A percentile compares a stretch with the other conserved stretches of the same genome.
These are phyloP conservation scores for Pyricularia pennisetigena DNA, from an alignment of 2,329 filamentous ascomycete genomes.

Conservation along the genomic window DNA sequence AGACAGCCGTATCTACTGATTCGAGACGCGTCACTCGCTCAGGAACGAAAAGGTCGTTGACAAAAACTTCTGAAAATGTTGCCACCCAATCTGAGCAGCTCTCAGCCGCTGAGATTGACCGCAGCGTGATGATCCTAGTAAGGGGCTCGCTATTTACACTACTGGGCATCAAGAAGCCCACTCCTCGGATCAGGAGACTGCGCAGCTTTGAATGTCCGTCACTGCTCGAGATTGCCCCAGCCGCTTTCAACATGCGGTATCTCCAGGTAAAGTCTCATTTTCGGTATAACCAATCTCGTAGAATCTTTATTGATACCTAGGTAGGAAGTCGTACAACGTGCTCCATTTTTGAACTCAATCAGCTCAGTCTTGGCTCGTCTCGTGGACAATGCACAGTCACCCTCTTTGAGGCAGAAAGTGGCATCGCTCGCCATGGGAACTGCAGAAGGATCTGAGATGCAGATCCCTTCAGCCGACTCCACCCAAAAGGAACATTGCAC, in stretches of 20 bases:
- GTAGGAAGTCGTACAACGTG: background rate
- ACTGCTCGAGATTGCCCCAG: slow-evolving; percentile 11
- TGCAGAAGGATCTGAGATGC: background rate
- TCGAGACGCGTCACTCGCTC: background rate
- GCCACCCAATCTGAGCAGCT: background rate
- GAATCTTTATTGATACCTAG: background rate
- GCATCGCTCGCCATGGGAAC: background rate
- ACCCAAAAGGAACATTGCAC: background rate
- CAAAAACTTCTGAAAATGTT: background rate
- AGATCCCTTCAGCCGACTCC: background rate
- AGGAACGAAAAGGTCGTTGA: background rate
- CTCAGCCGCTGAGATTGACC: background rate
- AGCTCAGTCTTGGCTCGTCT: slow-evolving; percentile 7
- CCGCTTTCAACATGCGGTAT: slow-evolving; percentile 11
- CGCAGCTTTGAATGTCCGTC: background rate
- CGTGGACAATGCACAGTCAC: slow-evolving; percentile 7
- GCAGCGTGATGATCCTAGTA: background rate
- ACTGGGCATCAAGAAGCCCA: slow-evolving; percentile 6
- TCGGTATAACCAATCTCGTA: too few species aligned
- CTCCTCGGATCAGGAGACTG: slow-evolving; percentile 4
- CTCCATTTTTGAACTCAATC: slow-evolving; percentile 5
- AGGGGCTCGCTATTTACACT: slow-evolving; percentile 6
- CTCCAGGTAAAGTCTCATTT: slow-evolving; percentile 8
- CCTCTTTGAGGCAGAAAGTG: slow-evolving; percentile 8
- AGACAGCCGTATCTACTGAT: background rate